Base-by-base conservation (phyloP, 2,329 filamentous ascomycete species). In the Verticillium longisporum region DNA sequence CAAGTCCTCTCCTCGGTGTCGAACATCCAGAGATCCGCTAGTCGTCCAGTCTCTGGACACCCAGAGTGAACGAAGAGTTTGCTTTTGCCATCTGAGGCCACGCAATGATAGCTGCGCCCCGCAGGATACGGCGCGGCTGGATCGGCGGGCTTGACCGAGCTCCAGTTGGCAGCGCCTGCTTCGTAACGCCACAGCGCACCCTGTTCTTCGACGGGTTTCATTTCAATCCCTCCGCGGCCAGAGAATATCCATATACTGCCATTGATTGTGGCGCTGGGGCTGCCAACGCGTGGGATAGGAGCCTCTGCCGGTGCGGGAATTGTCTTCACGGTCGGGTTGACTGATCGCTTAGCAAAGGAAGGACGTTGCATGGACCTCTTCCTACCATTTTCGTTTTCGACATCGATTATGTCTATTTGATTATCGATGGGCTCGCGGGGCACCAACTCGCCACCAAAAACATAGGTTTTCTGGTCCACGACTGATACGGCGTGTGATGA, bases 21-120 rank as follows among this genome's bases (percentile, higher is more conserved):
- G 68, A 88, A 89, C 0, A 77, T 74, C 87, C 87, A 89, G 1
- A 88, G 72, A 67, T 89, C 86, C 0, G 75, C 72, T 0, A 88
- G 72, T 0, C 86, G 76, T 1, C 83, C 86, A 3, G 73, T 75
- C 21, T 79, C 78, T 0, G 85, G 82, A 62, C 85, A 89, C 0
- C 86, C 86, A 1, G 85, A 83, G 66, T 89, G 86, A 14, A 89
- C 45, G 68, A 79, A 88, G 33, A 89, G 68, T 0, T 71, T 81
- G n/a, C 78, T 74, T 0, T 21, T 38, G 15, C 67, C 66, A 57
- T 73, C 75, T 1, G 77, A 71, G n/a, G 78, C 67, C 34, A 74
- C 70, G 58, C 74, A 72, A 68, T 89, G 86, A 65, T 88, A 88
- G 71, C 83, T 87, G 36, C 86, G 79, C 2, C 67, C 67, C 10